Evolutionary conservation across 2,329 filamentous ascomycete genomes (phyloP).

Genomic region (Chalaropsis ovoidea): DNA sequence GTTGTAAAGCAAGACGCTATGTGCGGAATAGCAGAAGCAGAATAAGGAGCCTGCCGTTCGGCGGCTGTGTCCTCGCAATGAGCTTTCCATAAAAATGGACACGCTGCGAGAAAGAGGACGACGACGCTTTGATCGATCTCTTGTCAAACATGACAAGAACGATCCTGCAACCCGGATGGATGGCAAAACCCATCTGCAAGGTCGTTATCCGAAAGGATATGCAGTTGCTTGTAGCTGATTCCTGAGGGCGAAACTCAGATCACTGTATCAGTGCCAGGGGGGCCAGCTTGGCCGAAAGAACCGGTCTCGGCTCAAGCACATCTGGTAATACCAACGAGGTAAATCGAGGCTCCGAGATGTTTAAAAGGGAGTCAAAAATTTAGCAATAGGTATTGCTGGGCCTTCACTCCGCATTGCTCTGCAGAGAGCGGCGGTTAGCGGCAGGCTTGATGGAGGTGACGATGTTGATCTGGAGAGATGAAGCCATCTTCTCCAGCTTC

Average conservation of each 20-base stretch:
- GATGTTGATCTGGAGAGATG: slow-evolving; percentile 34
- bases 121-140: not conserved
- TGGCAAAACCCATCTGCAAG: not conserved
- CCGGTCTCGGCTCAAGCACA: not conserved
- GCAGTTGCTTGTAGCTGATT: slow-evolving; percentile 2
- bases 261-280: not conserved
- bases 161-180: not conserved
- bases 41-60: not conserved
- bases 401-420: slow-evolving; percentile 3
- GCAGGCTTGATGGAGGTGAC: slow-evolving; percentile 27
- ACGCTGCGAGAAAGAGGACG: not conserved
- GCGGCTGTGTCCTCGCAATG: not conserved
- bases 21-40: not conserved
- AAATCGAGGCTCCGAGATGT: slow-evolving; percentile 10
- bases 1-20: slow-evolving; percentile 14
- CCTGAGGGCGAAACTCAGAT: not conserved
- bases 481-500: slow-evolving; percentile 43
- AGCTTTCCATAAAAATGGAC: not conserved
- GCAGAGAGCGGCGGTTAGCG: slow-evolving; percentile 25
- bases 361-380: slow-evolving; percentile 18
- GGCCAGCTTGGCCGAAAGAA: not conserved
- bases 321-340: slow-evolving; percentile 11
- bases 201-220: slow-evolving; percentile 2
- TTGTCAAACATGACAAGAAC: slow-evolving; percentile 6
- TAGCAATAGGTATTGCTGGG: not conserved